These are phyloP conservation scores for Candolleomyces eurysporus DNA, from an alignment of 768 basidiomycete species.

Conservation along the genomic window DNA sequence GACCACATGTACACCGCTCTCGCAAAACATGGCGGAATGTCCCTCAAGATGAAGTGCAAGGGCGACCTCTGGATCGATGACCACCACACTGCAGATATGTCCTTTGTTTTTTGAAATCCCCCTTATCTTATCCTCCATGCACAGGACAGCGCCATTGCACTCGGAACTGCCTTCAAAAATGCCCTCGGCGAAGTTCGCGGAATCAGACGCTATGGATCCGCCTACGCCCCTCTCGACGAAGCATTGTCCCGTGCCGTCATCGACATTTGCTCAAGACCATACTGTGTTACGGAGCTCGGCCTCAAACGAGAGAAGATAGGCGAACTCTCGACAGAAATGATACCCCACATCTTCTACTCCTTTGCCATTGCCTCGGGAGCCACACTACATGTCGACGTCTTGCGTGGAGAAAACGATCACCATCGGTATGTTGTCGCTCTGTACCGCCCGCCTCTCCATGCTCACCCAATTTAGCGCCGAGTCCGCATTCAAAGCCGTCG, in stretches of 20 bases:
- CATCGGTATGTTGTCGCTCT: conserved; percentile 64
- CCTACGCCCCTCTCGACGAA: conserved; percentile 96
- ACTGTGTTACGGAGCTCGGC: conserved; percentile 89
- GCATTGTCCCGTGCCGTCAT: conserved; percentile 95
- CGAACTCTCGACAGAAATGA: conserved; percentile 97
- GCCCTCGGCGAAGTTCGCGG: conserved; percentile 94
- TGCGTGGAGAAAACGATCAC: conserved; percentile 96
- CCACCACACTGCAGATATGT: conserved; percentile 98
- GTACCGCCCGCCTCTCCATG: conserved; percentile 2
- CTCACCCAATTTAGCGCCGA: conserved; percentile 64
- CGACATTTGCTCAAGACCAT: conserved; percentile 97
- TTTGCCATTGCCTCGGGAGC: conserved; percentile 96
- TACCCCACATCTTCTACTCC: conserved; percentile 95
- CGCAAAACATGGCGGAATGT: conserved; percentile 96
- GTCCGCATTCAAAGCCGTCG: conserved; percentile 97
- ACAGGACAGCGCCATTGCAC: conserved; percentile 89
- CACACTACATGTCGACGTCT: conserved; percentile 91
- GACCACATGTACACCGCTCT: conserved; percentile 99
- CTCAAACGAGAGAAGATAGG: conserved; percentile 89
- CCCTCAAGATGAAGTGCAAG: conserved; percentile 84
- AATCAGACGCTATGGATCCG: conserved; percentile 93
- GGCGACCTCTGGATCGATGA: conserved; percentile 98
- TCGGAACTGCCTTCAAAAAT: conserved; percentile 89
- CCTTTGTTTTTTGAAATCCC: not conserved
- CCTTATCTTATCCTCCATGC: conserved; percentile 21